Evolutionary conservation across 2,329 filamentous ascomycete species (phyloP).

Genomic region (Monilinia aucupariae): DNA sequence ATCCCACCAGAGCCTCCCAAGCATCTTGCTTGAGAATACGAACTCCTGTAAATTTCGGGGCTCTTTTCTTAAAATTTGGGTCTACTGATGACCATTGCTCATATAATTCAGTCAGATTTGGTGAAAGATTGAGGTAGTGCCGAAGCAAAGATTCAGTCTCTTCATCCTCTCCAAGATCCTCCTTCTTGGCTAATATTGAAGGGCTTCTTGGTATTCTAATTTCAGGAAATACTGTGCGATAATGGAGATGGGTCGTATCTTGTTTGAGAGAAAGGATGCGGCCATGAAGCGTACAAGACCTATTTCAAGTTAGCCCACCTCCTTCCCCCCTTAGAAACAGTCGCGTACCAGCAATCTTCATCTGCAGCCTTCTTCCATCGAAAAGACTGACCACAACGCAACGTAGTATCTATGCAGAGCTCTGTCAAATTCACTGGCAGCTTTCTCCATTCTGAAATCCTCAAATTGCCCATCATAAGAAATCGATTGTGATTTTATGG

Average conservation of each 20-base stretch:
- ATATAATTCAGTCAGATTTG: slow-evolving; percentile 74
- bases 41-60: slow-evolving; percentile 82
- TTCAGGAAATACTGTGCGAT: slow-evolving; percentile 61
- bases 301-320: slow-evolving; percentile 36
- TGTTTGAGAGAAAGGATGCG: slow-evolving; percentile 82
- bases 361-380: slow-evolving; percentile 82
- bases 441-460: slow-evolving; percentile 76
- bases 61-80: slow-evolving; percentile 81
- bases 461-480: slow-evolving; percentile 33
- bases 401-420: slow-evolving; percentile 87
- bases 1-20: slow-evolving; percentile 89
- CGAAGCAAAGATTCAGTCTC: slow-evolving; percentile 69
- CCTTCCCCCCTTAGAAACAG: slow-evolving; percentile 15
- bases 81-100: slow-evolving; percentile 81
- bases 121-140: slow-evolving; percentile 80
- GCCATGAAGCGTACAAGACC: slow-evolving; percentile 78
- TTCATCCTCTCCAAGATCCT: slow-evolving; percentile 45
- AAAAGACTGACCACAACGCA: slow-evolving; percentile 94
- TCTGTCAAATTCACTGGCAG: slow-evolving; percentile 77
- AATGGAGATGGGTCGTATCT: slow-evolving; percentile 72
- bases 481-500: slow-evolving; percentile 10
- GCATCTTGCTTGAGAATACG: slow-evolving; percentile 90
- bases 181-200: slow-evolving; percentile 37
- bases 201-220: slow-evolving; percentile 34
- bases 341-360: slow-evolving; percentile 72